These are phyloP conservation scores for Aspergillus texensis DNA, from an alignment of 2,329 filamentous ascomycete genomes.

Conservation along the genomic window DNA sequence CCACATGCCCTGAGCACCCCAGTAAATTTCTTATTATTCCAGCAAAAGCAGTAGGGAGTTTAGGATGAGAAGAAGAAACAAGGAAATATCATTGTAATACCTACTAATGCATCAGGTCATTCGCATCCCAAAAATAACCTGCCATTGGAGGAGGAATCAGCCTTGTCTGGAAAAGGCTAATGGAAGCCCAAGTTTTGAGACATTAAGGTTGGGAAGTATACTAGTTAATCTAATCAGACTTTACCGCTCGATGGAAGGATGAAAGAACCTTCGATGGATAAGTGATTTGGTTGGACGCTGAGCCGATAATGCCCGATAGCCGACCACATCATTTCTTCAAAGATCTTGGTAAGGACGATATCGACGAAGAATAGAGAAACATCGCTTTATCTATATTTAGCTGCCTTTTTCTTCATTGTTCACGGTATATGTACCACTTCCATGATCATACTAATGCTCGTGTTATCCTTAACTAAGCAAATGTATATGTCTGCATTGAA, in stretches of 20 bases:
- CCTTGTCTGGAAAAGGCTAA: conserved; percentile 15
- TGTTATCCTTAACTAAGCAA: background rate
- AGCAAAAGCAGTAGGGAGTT: background rate
- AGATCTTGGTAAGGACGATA: background rate
- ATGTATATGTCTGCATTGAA: background rate
- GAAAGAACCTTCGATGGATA: conserved; percentile 20
- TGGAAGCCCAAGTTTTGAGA: conserved; percentile 10
- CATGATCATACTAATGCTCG: background rate
- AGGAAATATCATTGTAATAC: conserved; percentile 7
- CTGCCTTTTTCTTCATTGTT: background rate
- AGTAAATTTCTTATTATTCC: background rate
- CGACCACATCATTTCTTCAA: background rate
- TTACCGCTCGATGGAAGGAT: conserved; percentile 17
- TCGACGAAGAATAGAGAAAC: background rate
- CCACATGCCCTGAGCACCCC: background rate
- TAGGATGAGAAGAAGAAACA: background rate
- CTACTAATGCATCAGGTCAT: conserved; percentile 12
- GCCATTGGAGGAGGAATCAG: conserved; percentile 15
- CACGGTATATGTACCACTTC: background rate
- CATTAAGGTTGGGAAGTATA: conserved; percentile 13
- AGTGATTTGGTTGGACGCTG: conserved; percentile 1
- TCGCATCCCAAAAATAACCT: conserved; percentile 7
- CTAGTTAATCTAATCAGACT: conserved; percentile 16
- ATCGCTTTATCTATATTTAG: background rate
- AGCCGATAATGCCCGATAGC: background rate